phyloP scores from a whole-genome alignment of 2,329 filamentous ascomycete genomes.

The Amauroascus verrucosus region DNA sequence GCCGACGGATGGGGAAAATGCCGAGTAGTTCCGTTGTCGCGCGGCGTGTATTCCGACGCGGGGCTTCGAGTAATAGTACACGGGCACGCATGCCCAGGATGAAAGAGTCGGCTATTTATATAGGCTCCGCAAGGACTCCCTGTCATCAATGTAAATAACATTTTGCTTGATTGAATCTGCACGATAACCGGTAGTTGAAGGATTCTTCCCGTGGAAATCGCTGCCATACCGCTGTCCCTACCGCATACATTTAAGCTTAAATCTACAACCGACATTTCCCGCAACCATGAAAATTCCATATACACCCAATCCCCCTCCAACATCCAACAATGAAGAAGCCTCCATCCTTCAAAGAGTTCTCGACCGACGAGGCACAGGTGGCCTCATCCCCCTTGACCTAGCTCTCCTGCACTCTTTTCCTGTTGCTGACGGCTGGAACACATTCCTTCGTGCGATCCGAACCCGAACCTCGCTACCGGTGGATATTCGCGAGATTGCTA shows the following conservation, averaged over 20 bases:
- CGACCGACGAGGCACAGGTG: slow-evolving; percentile 41
- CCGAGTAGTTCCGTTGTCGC: not conserved
- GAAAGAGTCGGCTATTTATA: too few species aligned
- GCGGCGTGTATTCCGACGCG: not conserved
- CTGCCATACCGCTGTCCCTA: too few species aligned
- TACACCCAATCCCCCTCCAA: slow-evolving; percentile 42
- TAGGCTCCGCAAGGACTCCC: too few species aligned
- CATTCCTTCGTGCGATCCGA: slow-evolving; percentile 47
- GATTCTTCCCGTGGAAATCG: not conserved
- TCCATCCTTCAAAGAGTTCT: slow-evolving; percentile 43
- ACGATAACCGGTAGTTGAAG: too few species aligned
- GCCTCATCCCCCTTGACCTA: slow-evolving; percentile 45
- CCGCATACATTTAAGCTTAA: not conserved
- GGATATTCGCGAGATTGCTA: slow-evolving; percentile 61
- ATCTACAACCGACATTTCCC: not conserved
- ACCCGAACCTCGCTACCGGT: slow-evolving; percentile 42
- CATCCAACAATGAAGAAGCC: slow-evolving; percentile 39
- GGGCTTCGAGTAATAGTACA: too few species aligned
- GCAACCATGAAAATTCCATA: slow-evolving; percentile 46
- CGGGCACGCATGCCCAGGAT: too few species aligned
- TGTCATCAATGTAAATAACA: not conserved
- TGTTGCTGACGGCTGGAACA: slow-evolving; percentile 50
- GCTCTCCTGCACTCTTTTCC: slow-evolving; percentile 46
- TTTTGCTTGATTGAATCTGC: not conserved
- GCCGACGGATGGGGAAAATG: not conserved